Base-by-base conservation (phyloP, 1,284 basidiomycete species). In the Boletellus deceptivus region DNA sequence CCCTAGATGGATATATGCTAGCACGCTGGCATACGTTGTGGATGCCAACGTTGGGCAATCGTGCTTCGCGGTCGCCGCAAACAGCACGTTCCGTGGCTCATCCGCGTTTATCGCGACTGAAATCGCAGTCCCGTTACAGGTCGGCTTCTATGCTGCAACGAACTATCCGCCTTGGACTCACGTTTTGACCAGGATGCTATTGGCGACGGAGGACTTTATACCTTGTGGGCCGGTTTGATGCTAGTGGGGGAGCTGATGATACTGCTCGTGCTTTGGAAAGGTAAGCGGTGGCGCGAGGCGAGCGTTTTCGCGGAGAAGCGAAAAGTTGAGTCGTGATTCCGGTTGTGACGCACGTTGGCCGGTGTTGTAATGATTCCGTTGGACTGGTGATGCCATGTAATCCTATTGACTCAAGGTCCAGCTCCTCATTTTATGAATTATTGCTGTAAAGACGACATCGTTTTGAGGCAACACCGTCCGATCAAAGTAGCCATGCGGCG, bases 31-130 rank as follows among this genome's bases (percentile, higher is more conserved):
- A 3, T 29, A 29, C 29, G 9, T 29, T 13, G 29, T 29, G 29
- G 29, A 29, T 4, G 29, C 29, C 29, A 29, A 29, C 11, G 29
- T 29, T 13, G 29, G 29, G 11, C 29, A 8, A 8, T 29, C 29
- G 29, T 10, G 10, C 29, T 2, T 2, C 29, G 29, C 29, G 11
- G 29, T 29, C 11, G 84, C 89, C 0, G 69, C 76, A 16, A 93
- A 92, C 65, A 84, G 83, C 52, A 75, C 73, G 16, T 86, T 87
- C 67, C 77, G 90, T n/a, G 87, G 89, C 0, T 17, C 83, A 0
- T 74, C 73, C 5, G 91, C 85, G 16, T 86, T 91, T 55, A 69
- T 89, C 10, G 84, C 84, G 3, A 79, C 29, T 2, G 29, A 29
- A 10, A 29, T 29, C 11, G 29, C 29, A 11, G 8, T 29, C 29